Conservation (phyloP, 108 stramenopile genomes). For the Nannochloropsis salina region DNA sequence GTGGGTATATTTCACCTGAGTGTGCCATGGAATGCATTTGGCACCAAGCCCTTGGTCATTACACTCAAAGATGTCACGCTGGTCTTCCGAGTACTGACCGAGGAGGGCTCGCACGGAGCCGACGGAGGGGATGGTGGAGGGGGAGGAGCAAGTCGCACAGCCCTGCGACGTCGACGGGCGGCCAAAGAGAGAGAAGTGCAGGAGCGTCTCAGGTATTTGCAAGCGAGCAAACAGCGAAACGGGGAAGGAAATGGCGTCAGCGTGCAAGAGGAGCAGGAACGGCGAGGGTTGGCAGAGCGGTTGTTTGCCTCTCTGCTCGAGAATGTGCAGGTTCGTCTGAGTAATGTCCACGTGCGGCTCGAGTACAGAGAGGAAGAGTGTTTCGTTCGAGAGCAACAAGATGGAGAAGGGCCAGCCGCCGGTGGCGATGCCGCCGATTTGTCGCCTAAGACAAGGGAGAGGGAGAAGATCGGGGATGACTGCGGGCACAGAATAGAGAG, state of each 20-base stretch:
- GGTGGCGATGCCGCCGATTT: not conserved
- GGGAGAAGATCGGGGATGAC: not conserved
- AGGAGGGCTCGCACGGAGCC: not conserved
- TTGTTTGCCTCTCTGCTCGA: not conserved
- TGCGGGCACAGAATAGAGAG: not conserved
- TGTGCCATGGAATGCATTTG: slow-evolving; percentile 43
- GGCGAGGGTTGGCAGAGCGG: slow-evolving; percentile 5
- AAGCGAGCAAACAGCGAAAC: not conserved
- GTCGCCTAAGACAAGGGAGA: not conserved
- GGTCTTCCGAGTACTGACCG: slow-evolving; percentile 11
- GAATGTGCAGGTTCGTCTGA: not conserved
- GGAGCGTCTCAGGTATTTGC: not conserved
- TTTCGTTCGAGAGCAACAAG: not conserved
- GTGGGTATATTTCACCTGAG: slow-evolving; percentile 37
- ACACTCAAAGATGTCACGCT: slow-evolving; percentile 13
- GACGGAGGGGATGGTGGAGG: not conserved
- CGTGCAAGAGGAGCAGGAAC: not conserved
- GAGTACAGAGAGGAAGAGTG: not conserved
- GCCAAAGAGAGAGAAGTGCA: not conserved
- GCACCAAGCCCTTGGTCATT: slow-evolving; percentile 23
- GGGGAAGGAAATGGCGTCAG: not conserved
- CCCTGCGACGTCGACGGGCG: not conserved
- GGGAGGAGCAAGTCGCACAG: too few species aligned
- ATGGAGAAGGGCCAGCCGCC: not conserved
- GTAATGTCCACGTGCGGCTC: not conserved